These are phyloP conservation scores for Sugiyamaella chiloensis DNA, from an alignment of 805 yeast genomes.

Conservation along the genomic window DNA sequence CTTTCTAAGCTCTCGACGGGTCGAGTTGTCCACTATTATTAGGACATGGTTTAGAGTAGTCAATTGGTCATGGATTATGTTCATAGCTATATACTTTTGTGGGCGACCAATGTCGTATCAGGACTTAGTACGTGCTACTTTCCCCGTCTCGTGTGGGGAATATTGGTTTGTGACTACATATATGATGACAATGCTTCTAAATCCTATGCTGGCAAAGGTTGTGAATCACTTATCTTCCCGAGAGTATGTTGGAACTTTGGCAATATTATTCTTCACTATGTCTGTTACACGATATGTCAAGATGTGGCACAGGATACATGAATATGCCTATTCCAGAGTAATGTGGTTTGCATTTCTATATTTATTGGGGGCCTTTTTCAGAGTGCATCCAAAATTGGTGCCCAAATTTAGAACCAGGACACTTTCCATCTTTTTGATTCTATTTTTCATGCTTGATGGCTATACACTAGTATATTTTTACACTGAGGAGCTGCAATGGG, in stretches of 20 bases:
- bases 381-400: background rate
- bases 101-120: background rate
- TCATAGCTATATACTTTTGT: background rate
- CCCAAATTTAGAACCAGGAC: conserved; percentile 1
- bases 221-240: background rate
- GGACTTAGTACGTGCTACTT: background rate
- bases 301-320: background rate
- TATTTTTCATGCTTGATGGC: background rate
- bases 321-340: background rate
- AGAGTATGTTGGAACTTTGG: conserved; percentile 6
- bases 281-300: background rate
- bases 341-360: conserved; percentile 6
- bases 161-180: conserved; percentile 5
- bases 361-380: conserved; percentile 6
- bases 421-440: background rate
- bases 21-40: conserved; percentile 1
- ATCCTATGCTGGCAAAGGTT: conserved; percentile 2
- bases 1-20: conserved; percentile 3
- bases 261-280: background rate
- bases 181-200: background rate
- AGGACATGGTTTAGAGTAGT: conserved; percentile 9
- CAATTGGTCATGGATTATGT: conserved; percentile 5
- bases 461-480: background rate
- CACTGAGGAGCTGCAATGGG: background rate
- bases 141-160: background rate